Base-by-base conservation (phyloP, 2,329 filamentous ascomycete species). In the Beauveria sp. region DNA sequence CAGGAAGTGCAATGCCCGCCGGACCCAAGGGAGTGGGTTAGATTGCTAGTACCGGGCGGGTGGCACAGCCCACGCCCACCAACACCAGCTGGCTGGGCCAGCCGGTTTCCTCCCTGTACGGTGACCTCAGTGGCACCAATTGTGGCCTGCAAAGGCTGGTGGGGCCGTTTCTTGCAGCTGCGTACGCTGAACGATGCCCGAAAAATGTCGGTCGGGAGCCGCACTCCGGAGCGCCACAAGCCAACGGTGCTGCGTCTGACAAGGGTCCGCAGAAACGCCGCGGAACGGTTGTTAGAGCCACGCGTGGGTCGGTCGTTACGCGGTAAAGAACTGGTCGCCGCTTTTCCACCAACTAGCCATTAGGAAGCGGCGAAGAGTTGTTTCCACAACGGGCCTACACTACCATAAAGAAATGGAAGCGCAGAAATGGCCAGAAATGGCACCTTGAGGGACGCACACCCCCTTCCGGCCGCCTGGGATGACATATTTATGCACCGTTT, bases 161-260 rank as follows among this genome's bases (percentile, higher is more conserved):
- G 28, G 14, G 38, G 28, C 58, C 10, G 57, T 34, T 45, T 4
- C 43, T 60, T 22, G 4, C 20, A 34, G 20, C 20, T 46, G 3
- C 45, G 55, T 34, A 43, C 20, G 14, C 5, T 40, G 50, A 46
- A 51, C 52, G 57, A 63, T 34, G 61, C 51, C 61, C 61, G 61
- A 63, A 63, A 63, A 50, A 40, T 57, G 46, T 63, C 61, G 61
- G 61, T 60, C 57, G 56, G 56, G 51, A 60, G 61, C 56, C 57
- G 61, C 61, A 55, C 46, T 47, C 50, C 57, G 52, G 56, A 60
- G 43, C 61, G 61, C 61, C 61, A 63, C 61, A 63, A 24, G 45
- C 45, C 57, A 63, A 63, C 61, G 61, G 61, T 60, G 61, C 51
- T 63, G 61, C 61, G 57, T 59, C 61, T 60, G 57, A 56, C 51